Percentiles rank a stretch among this genome's conserved stretches.
phyloP scores from a whole-genome alignment of 805 yeast species.

The Saturnispora quitensis region DNA sequence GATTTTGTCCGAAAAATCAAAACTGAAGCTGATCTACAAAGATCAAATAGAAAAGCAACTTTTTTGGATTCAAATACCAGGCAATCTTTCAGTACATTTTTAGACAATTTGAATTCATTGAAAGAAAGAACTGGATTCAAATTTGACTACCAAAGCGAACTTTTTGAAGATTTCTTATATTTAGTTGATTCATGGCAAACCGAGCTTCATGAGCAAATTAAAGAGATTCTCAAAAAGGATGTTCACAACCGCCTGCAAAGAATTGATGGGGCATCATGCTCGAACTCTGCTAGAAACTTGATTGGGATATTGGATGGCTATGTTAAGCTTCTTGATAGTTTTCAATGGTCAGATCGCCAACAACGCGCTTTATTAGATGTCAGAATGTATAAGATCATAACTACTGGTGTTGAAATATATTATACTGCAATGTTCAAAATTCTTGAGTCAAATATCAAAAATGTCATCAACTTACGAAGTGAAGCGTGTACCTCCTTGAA shows the following conservation, averaged over 20 bases:
- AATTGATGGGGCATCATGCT: conserved; percentile 23
- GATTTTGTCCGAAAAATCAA: conserved; percentile 12
- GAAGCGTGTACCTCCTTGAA: conserved; percentile 25
- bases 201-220: conserved; percentile 25
- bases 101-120: conserved; percentile 14
- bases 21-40: not conserved
- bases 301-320: conserved; percentile 25
- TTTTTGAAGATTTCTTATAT: conserved; percentile 18
- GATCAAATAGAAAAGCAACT: not conserved
- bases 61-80: not conserved
- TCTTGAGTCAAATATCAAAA: conserved; percentile 14
- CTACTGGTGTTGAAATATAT: conserved; percentile 50
- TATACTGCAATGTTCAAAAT: conserved; percentile 27
- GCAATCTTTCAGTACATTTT: conserved; percentile 10
- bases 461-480: conserved; percentile 15
- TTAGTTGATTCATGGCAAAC: conserved; percentile 20
- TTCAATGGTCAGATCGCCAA: conserved; percentile 57
- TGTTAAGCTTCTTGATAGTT: conserved; percentile 43
- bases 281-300: conserved; percentile 22
- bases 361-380: conserved; percentile 60
- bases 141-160: conserved; percentile 19
- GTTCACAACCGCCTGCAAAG: conserved; percentile 31
- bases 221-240: conserved; percentile 51
- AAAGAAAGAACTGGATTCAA: conserved; percentile 15
- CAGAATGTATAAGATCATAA: conserved; percentile 48